Percentiles rank a stretch among this genome's conserved stretches.
Conservation (phyloP, 148 eudicot species). For the Pouteria glomerata region DNA sequence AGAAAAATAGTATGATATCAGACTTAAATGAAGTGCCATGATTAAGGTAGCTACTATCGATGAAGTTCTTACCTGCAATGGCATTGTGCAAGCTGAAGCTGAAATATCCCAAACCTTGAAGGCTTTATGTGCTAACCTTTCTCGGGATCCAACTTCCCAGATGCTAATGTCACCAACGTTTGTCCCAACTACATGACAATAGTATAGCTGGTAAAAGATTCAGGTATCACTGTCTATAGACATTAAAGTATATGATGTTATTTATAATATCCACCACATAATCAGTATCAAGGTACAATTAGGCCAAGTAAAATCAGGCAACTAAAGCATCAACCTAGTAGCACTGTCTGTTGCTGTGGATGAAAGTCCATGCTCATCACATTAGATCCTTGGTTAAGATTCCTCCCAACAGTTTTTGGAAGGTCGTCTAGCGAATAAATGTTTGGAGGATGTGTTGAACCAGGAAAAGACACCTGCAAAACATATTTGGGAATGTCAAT, state of each 20-base stretch:
- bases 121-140: constrained; percentile 49
- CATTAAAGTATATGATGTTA: background rate
- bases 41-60: background rate
- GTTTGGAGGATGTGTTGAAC: constrained; percentile 37
- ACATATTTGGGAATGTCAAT: background rate
- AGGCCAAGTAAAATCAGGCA: background rate
- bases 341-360: constrained; percentile 59
- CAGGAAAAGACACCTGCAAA: constrained; percentile 45
- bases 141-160: constrained; percentile 67
- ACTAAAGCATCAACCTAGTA: constrained; percentile 35
- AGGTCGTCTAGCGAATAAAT: constrained; percentile 45
- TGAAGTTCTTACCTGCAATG: constrained; percentile 42
- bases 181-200: constrained; percentile 50
- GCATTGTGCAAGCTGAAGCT: constrained; percentile 46
- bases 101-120: constrained; percentile 69
- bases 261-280: background rate
- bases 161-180: constrained; percentile 69
- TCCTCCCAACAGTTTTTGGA: constrained; percentile 42
- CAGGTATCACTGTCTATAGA: background rate
- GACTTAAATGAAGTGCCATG: background rate
- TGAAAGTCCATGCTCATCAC: constrained; percentile 63
- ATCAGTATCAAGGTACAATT: background rate
- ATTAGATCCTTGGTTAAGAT: constrained; percentile 48
- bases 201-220: constrained; percentile 5
- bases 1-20: constrained; percentile 1